Evolutionary conservation across 768 basidiomycete genomes (phyloP).

Genomic region (Dioszegia hungarica): DNA sequence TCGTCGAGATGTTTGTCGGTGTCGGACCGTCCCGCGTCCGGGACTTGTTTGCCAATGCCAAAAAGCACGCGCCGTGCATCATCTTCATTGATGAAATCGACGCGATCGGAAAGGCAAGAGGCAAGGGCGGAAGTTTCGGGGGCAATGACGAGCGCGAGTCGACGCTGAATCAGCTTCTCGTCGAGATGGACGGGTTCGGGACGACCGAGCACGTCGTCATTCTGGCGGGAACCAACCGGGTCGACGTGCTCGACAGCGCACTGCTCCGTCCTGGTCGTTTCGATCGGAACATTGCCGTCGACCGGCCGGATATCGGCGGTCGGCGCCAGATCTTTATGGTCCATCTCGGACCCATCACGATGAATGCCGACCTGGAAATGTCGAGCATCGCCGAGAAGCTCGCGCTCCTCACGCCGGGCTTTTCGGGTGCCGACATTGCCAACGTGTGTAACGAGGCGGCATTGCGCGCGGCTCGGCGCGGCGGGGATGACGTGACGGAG

Average conservation of each 20-base stretch:
- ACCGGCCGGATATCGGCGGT: slow-evolving; percentile 88
- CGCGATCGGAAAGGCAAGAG: slow-evolving; percentile 92
- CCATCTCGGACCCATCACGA: slow-evolving; percentile 76
- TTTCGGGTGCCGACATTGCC: slow-evolving; percentile 97
- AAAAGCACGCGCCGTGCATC: slow-evolving; percentile 96
- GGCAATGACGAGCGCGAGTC: slow-evolving; percentile 98
- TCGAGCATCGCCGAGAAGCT: slow-evolving; percentile 76
- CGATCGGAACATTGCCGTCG: slow-evolving; percentile 92
- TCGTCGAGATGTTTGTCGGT: slow-evolving; percentile 99
- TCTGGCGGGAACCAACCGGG: slow-evolving; percentile 91
- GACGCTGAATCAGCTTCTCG: slow-evolving; percentile 92
- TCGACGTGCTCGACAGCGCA: slow-evolving; percentile 91
- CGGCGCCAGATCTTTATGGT: slow-evolving; percentile 90
- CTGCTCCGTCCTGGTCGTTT: slow-evolving; percentile 96
- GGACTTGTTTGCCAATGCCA: slow-evolving; percentile 93
- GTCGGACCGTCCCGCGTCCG: slow-evolving; percentile 96
- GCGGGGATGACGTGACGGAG: slow-evolving; percentile 70
- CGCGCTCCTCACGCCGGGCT: slow-evolving; percentile 92
- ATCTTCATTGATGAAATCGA: slow-evolving; percentile 99
- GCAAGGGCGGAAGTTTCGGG: slow-evolving; percentile 70
- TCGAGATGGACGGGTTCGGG: slow-evolving; percentile 99
- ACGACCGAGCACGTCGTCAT: slow-evolving; percentile 96
- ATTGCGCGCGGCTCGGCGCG: slow-evolving; percentile 82
- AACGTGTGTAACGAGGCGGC: slow-evolving; percentile 99
- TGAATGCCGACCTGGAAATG: slow-evolving; percentile 51